Evolutionary conservation across 2,329 filamentous ascomycete species (phyloP), one percentile per base, ranked within the genome.

Genomic region (Phaeoacremonium minimum): DNA sequence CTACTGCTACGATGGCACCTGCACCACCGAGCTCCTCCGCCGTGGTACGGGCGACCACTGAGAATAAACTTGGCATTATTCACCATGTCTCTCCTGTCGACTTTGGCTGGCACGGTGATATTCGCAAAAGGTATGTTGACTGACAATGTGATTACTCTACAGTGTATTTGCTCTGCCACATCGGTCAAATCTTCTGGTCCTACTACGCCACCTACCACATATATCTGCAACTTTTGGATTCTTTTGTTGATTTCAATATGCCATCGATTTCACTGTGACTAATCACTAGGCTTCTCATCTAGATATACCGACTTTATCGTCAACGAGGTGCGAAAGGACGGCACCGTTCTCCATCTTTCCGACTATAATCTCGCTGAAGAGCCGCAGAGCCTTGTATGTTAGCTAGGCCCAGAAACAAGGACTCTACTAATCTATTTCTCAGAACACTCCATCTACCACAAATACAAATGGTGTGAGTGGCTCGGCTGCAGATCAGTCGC

Each of bases 291-390:
- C n/a, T n/a, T n/a, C n/a, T 19, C 5, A 7, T 31, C 9, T 18
- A 79, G 87, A 47, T 96, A 90, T 60, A 91, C 89, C 4, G 90
- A 96, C 58, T 96, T 96, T 51, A 70, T 93, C 48, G 90, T 96
- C 49, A 90, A 95, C 53, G 90, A 96, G 60, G 91, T 96, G 44
- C 67, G 76, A 15, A 80, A 82, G 18, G 77, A 84, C 52, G 89
- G 89, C 13, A 63, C 80, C 36, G 86, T 95, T 12, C 59, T 93
- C 35, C 87, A 91, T 58, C 67, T 96, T 33, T 69, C 37, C 5
- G 55, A 61, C 18, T 56, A 43, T 18, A 37, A 44, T 5, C 36
- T 44, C 15, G 36, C 36, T 17, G 15, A 26, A n/a, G 22, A 26
- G 9, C 22, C n/a, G n/a, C n/a, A n/a, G n/a, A n/a, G n/a, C n/a